These are phyloP conservation scores for Elymus sibiricus DNA, from an alignment of 176 grass and related monocot species.

Conservation along the genomic window DNA sequence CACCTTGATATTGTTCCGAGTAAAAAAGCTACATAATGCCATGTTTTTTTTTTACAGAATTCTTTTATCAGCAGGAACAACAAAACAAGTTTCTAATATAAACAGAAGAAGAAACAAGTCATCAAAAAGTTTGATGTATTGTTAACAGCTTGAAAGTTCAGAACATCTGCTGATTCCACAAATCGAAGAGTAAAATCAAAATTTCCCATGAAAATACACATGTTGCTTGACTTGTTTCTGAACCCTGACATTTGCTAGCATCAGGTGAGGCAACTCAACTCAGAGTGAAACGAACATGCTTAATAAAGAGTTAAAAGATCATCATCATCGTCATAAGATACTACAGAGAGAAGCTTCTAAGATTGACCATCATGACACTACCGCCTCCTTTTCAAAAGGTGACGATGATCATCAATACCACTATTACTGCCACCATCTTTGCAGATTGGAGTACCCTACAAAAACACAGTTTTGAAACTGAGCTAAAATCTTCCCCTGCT, in stretches of 20 bases:
- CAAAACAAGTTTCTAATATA: neutral
- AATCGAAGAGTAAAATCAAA: neutral
- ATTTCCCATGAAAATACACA: neutral
- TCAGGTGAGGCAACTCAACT: neutral
- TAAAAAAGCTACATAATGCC: neutral
- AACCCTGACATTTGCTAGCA: neutral
- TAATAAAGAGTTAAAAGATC: neutral
- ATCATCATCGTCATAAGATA: neutral
- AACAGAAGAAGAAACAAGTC: neutral
- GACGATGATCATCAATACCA: neutral
- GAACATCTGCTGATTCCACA: neutral
- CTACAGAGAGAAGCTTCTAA: neutral
- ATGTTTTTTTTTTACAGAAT: neutral
- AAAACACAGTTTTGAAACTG: neutral
- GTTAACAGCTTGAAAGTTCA: neutral
- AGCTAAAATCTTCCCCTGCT: slow-evolving; percentile 53
- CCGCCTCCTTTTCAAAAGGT: neutral
- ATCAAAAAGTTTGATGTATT: neutral
- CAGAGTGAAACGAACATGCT: neutral
- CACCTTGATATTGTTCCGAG: neutral
- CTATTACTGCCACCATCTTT: neutral
- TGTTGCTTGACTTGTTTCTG: neutral
- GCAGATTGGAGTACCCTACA: neutral
- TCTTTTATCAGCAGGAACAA: neutral
- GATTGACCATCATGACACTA: neutral